Evolutionary conservation across 345 rosid species (phyloP), one percentile per base, ranked within the genome.

Genomic region (Pistacia vera): DNA sequence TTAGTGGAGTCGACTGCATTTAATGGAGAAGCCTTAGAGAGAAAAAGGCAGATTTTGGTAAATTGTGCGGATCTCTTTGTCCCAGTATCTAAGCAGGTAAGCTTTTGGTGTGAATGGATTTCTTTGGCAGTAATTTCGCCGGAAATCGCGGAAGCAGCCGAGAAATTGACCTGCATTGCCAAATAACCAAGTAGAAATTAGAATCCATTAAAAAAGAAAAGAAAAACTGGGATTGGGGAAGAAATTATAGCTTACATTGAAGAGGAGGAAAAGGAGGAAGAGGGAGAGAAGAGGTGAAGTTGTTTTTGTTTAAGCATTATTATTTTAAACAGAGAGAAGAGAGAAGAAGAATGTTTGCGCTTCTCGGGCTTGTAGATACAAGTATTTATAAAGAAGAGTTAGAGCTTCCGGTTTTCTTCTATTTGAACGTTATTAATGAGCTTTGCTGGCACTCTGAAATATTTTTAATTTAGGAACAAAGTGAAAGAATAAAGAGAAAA

Each of bases 81-180:
- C 90, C 99, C 98, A 95, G 88, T 93, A 90, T 71, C 99, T 97
- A 72, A 89, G 79, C 36, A 95, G 76, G 12, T 85, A 88, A 0
- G 96, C 93, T 70, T 86, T 93, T 0, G 99, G 97, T 1, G 97
- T 87, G 64, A 95, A 88, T 11, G 99, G 99, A 73, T 85, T 89
- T 59, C 80, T 10, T 78, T 84, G 59, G 66, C 60, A 9, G 79
- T 58, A 71, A 63, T 73, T 55, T 72, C 84, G 33, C 85, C 80
- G 73, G 77, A 72, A 13, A 78, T 78, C 49, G 44, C 71, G 30
- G 82, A 49, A 52, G 83, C 82, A 48, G 75, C 81, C 65, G 77
- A 84, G 5, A 70, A 52, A 52, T 44, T 70, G 22, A 80, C 90
- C 93, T 90, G 78, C 86, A 85, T 80, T 87, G 78, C 35, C 69